Conservation (phyloP, 176 grass and related monocot species). For the Leersia perrieri region DNA sequence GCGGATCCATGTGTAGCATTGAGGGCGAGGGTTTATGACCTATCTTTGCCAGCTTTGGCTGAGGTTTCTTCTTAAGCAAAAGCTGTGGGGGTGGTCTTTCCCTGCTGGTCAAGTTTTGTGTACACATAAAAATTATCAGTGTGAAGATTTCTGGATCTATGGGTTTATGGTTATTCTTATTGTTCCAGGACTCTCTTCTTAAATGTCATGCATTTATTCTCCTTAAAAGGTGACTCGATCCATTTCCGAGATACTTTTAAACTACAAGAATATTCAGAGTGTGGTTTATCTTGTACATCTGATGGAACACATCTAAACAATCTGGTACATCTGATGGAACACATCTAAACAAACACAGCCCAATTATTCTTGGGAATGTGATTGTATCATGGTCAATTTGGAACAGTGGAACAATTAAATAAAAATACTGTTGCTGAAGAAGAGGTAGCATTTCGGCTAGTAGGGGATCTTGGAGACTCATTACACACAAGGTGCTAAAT, state of each 20-base stretch:
- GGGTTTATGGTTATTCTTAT: not conserved
- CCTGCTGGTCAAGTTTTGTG: not conserved
- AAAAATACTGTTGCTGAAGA: conserved; percentile 3
- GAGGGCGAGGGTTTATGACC: no score
- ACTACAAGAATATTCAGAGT: not conserved
- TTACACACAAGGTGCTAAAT: not conserved
- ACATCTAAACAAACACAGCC: not conserved
- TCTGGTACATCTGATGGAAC: not conserved
- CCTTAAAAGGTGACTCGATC: not conserved
- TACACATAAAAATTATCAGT: not conserved
- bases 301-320: not conserved
- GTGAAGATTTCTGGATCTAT: not conserved
- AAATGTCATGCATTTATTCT: not conserved
- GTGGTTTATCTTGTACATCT: conserved; percentile 4
- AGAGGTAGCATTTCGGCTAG: not conserved
- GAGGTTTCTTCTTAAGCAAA: no score
- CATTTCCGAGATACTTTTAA: not conserved
- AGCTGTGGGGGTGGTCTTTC: no score
- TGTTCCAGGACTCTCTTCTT: not conserved
- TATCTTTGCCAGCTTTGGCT: no score
- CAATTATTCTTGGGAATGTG: not conserved
- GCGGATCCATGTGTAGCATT: no score
- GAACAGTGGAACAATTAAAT: not conserved
- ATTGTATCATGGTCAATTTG: not conserved
- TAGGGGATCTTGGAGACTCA: not conserved